phyloP scores from a whole-genome alignment of 2,329 filamentous ascomycete genomes.

The Nemania diffusa region DNA sequence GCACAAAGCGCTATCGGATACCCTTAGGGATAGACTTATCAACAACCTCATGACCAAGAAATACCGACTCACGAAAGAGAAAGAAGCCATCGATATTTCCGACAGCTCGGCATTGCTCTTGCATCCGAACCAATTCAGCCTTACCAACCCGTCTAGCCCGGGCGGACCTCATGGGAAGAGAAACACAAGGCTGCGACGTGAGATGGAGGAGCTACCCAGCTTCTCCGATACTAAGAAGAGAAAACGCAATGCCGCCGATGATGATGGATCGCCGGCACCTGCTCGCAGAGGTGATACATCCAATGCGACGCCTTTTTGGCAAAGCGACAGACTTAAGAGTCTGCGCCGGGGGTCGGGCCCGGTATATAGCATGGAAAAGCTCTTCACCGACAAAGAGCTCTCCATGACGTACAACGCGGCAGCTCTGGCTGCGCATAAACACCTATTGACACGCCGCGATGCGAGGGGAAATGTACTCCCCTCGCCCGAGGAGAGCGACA shows the following conservation, averaged over 20 bases:
- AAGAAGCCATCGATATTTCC: slow-evolving; percentile 74
- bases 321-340: slow-evolving; percentile 66
- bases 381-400: slow-evolving; percentile 77
- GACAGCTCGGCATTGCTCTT: slow-evolving; percentile 73
- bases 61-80: slow-evolving; percentile 71
- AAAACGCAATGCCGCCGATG: slow-evolving; percentile 68
- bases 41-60: slow-evolving; percentile 74
- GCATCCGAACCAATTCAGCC: slow-evolving; percentile 74
- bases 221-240: slow-evolving; percentile 70
- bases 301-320: slow-evolving; percentile 70
- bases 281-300: slow-evolving; percentile 66
- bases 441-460: slow-evolving; percentile 67
- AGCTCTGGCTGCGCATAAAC: slow-evolving; percentile 70
- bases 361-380: slow-evolving; percentile 73
- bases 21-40: slow-evolving; percentile 73
- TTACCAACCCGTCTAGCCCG: slow-evolving; percentile 72
- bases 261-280: slow-evolving; percentile 71
- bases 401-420: slow-evolving; percentile 72
- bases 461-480: slow-evolving; percentile 61
- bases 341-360: slow-evolving; percentile 67
- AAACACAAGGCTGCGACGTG: slow-evolving; percentile 69
- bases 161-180: slow-evolving; percentile 72
- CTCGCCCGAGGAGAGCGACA: slow-evolving; percentile 65
- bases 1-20: slow-evolving; percentile 67
- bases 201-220: slow-evolving; percentile 66